Percentiles rank a stretch among this genome's conserved stretches.
phyloP scores from a whole-genome alignment of 306 rosid species.

The Medicago lupulina region DNA sequence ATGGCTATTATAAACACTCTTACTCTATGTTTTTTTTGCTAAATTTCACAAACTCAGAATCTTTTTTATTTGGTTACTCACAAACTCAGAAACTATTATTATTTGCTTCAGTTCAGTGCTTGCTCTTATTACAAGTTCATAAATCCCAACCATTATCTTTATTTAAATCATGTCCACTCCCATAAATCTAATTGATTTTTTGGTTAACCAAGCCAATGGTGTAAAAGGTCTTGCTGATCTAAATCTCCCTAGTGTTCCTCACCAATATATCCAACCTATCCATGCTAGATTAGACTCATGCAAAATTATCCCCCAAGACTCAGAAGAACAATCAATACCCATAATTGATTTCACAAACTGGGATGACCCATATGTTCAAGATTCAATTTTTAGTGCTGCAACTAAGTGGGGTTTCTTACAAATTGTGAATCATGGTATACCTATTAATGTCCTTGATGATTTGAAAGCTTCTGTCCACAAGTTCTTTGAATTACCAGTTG shows the following conservation, averaged over 20 bases:
- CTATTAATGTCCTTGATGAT: background rate
- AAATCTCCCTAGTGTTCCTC: background rate
- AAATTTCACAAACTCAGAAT: no score
- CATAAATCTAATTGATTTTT: background rate
- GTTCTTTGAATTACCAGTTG: background rate
- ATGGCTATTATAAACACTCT: no score
- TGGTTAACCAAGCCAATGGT: background rate
- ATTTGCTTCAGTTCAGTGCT: background rate
- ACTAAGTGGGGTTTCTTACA: background rate
- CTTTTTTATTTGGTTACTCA: no score
- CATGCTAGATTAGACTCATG: background rate
- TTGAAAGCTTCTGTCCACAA: background rate
- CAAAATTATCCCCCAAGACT: background rate
- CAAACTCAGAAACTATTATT: no score
- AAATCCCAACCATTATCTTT: background rate
- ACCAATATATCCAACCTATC: background rate
- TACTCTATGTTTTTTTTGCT: no score
- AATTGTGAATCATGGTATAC: background rate
- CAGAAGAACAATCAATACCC: background rate
- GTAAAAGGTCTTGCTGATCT: background rate
- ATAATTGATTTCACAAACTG: background rate
- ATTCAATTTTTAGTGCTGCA: background rate
- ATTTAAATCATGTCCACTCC: background rate
- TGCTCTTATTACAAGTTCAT: background rate
- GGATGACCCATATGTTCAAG: background rate